Evolutionary conservation across 192 early-diverging fungal species (phyloP).

Genomic region (Rhizoclosmatium globosum): DNA sequence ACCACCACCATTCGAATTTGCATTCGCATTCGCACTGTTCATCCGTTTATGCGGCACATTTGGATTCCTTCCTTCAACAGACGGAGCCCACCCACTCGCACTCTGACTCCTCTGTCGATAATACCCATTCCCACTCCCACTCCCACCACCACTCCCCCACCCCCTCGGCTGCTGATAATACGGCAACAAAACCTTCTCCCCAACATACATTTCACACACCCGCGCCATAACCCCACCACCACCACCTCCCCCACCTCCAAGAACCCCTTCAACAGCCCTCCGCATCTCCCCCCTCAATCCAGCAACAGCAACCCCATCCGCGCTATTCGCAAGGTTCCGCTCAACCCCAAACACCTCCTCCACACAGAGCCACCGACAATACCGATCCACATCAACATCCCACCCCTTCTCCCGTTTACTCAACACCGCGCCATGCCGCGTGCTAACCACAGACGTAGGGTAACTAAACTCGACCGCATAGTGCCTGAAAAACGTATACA

Average conservation of each 20-base stretch:
- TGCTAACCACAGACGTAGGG: constrained; percentile 77
- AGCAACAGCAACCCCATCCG: constrained; percentile 77
- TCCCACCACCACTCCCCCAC: neutral
- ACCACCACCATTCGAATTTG: constrained; percentile 10
- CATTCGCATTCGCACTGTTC: neutral
- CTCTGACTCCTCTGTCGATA: neutral
- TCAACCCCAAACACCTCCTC: constrained; percentile 92
- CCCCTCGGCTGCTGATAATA: neutral
- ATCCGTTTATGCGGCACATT: neutral
- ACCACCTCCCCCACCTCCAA: neutral
- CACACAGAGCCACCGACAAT: constrained; percentile 80
- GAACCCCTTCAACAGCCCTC: constrained; percentile 54
- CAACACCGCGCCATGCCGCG: constrained; percentile 80
- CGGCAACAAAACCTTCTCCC: neutral
- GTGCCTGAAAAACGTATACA: constrained; percentile 86
- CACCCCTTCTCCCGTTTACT: constrained; percentile 88
- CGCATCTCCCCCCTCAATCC: constrained; percentile 85
- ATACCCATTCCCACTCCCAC: neutral
- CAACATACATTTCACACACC: constrained; percentile 10
- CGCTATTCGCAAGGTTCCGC: constrained; percentile 91
- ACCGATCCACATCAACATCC: constrained; percentile 72
- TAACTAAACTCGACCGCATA: constrained; percentile 87
- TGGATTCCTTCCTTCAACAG: neutral
- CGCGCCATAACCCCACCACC: neutral
- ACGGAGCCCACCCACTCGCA: neutral